These are phyloP conservation scores for Pluteus cervinus DNA, from an alignment of 768 basidiomycete genomes.

Conservation along the genomic window DNA sequence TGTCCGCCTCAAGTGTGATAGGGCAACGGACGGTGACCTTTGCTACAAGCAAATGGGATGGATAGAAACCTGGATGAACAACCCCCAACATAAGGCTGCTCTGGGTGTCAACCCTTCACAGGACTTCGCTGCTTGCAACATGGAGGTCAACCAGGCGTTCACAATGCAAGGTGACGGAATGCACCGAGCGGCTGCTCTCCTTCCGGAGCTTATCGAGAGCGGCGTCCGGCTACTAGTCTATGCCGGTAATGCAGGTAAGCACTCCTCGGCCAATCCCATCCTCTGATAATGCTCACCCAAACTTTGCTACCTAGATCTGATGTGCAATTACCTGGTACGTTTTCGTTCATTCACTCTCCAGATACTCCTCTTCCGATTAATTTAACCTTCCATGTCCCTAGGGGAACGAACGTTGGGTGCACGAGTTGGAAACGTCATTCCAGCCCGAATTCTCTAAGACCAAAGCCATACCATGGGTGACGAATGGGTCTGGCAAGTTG, in stretches of 20 bases:
- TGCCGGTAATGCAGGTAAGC: slow-evolving; percentile 76
- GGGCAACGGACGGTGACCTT: slow-evolving; percentile 57
- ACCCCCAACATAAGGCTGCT: slow-evolving; percentile 66
- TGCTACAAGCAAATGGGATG: slow-evolving; percentile 80
- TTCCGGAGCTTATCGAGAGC: slow-evolving; percentile 76
- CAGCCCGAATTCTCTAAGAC: slow-evolving; percentile 50
- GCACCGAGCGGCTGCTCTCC: slow-evolving; percentile 72
- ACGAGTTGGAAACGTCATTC: slow-evolving; percentile 56
- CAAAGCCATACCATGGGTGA: slow-evolving; percentile 50
- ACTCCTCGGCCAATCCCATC: background rate
- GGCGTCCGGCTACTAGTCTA: slow-evolving; percentile 86
- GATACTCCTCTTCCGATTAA: too few species aligned
- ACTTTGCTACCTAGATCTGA: slow-evolving; percentile 47
- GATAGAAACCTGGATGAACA: slow-evolving; percentile 88
- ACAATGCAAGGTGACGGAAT: slow-evolving; percentile 77
- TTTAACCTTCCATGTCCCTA: slow-evolving; percentile 15
- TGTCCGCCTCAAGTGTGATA: slow-evolving; percentile 71
- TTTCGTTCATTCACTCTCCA: slow-evolving; percentile 1
- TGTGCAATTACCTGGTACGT: slow-evolving; percentile 80
- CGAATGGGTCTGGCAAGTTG: slow-evolving; percentile 39
- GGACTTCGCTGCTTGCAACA: slow-evolving; percentile 69
- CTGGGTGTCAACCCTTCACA: slow-evolving; percentile 62
- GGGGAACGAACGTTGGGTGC: slow-evolving; percentile 79
- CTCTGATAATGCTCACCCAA: slow-evolving; percentile 11
- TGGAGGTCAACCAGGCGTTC: slow-evolving; percentile 79